Percentiles rank a stretch among this genome's conserved stretches.
Evolutionary conservation across 2,329 filamentous ascomycete genomes (phyloP).

Genomic region (Phaeosphaeria sp.): DNA sequence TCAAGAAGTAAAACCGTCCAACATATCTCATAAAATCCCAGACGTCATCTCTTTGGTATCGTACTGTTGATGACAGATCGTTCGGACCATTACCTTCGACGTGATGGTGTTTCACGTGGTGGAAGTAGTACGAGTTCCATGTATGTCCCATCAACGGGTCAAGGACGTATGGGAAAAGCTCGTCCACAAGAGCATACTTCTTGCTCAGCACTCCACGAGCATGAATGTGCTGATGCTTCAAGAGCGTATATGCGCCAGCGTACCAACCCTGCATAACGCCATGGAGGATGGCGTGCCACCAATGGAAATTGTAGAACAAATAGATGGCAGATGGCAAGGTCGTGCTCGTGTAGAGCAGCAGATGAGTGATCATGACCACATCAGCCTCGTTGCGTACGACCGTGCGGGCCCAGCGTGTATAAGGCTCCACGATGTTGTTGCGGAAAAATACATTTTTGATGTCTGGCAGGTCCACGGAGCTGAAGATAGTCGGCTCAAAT

Average conservation of each 20-base stretch:
- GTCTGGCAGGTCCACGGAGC: slow-evolving; percentile 58
- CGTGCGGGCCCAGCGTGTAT: slow-evolving; percentile 61
- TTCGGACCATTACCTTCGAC: slow-evolving; percentile 80
- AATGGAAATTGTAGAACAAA: slow-evolving; percentile 71
- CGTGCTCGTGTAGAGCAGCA: slow-evolving; percentile 74
- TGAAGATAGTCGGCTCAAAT: slow-evolving; percentile 65
- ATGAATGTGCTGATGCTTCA: slow-evolving; percentile 88
- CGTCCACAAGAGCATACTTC: slow-evolving; percentile 64
- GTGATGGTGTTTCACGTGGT: slow-evolving; percentile 87
- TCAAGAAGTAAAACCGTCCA: slow-evolving; percentile 73
- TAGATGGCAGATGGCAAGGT: slow-evolving; percentile 72
- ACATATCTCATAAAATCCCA: slow-evolving; percentile 75
- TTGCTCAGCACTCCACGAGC: slow-evolving; percentile 71
- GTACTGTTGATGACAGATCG: slow-evolving; percentile 77
- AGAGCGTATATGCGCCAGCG: slow-evolving; percentile 76
- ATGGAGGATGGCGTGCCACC: slow-evolving; percentile 71
- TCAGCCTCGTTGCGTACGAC: slow-evolving; percentile 73
- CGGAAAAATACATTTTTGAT: slow-evolving; percentile 48
- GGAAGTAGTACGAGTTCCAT: slow-evolving; percentile 85
- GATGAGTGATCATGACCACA: slow-evolving; percentile 79
- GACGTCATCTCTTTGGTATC: slow-evolving; percentile 75
- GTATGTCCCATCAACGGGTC: slow-evolving; percentile 83
- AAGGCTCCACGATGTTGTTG: slow-evolving; percentile 64
- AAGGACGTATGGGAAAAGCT: slow-evolving; percentile 73
- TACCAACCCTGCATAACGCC: slow-evolving; percentile 71